phyloP scores from a whole-genome alignment of 176 grass and related monocot genomes.

The Bonia amplexicaulis region DNA sequence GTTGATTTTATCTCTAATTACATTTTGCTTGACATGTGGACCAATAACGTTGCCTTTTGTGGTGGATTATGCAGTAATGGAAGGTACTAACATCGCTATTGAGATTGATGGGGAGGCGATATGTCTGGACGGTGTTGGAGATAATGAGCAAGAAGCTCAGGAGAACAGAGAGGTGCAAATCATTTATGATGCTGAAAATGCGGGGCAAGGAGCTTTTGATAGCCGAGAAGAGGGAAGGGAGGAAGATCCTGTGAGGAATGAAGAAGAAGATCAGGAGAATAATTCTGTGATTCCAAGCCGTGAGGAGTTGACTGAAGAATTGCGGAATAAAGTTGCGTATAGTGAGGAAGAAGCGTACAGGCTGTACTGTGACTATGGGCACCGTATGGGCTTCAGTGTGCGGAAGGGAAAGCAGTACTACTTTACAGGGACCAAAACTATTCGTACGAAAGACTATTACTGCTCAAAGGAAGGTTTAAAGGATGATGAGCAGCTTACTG shows the following conservation, averaged over 20 bases:
- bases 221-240: conserved; percentile 25
- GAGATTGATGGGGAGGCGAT: conserved; percentile 73
- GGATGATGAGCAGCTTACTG: conserved; percentile 64
- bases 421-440: conserved; percentile 66
- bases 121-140: conserved; percentile 48
- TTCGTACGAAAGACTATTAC: conserved; percentile 82
- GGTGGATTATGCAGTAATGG: conserved; percentile 49
- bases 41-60: neutral
- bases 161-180: conserved; percentile 39
- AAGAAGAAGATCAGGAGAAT: conserved; percentile 38
- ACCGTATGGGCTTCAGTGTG: conserved; percentile 79
- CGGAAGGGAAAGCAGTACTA: conserved; percentile 83
- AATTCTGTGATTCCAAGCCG: conserved; percentile 38
- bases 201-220: conserved; percentile 31
- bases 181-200: conserved; percentile 32
- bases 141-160: conserved; percentile 37
- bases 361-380: conserved; percentile 70
- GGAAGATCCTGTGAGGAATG: conserved; percentile 25
- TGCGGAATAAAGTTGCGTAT: conserved; percentile 53
- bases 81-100: conserved; percentile 56
- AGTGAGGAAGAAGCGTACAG: conserved; percentile 89
- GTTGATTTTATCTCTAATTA: neutral
- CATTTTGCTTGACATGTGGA: neutral
- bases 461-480: conserved; percentile 88
- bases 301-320: conserved; percentile 67